Conservation (phyloP, 306 rosid genomes). For the Quercus rubra region DNA sequence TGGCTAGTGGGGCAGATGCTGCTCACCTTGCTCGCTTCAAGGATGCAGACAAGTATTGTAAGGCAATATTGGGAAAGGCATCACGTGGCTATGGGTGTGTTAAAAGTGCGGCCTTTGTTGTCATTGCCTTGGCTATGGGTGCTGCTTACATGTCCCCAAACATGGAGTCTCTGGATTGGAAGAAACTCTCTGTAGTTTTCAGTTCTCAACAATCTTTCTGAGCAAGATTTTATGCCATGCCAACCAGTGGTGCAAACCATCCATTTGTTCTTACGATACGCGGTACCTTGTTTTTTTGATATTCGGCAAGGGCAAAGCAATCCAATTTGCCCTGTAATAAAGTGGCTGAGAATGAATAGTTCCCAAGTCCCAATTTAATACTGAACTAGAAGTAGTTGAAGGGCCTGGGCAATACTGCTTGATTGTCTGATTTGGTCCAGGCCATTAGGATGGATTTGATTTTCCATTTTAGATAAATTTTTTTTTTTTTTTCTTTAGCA, state of each 20-base stretch:
- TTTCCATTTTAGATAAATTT: background rate
- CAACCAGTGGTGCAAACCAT: constrained; percentile 32
- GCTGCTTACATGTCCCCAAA: constrained; percentile 56
- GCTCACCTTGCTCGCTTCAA: constrained; percentile 42
- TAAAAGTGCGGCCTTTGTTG: constrained; percentile 48
- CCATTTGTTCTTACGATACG: constrained; percentile 18
- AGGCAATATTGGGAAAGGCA: constrained; percentile 50
- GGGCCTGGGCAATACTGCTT: constrained; percentile 27
- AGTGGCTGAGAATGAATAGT: constrained; percentile 34
- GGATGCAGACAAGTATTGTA: constrained; percentile 75
- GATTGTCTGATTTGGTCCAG: constrained; percentile 40
- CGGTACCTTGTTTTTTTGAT: background rate
- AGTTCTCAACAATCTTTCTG: constrained; percentile 42
- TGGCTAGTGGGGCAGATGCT: constrained; percentile 47
- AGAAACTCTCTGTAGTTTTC: constrained; percentile 51
- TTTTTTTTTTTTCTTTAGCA: background rate
- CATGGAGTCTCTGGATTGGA: constrained; percentile 52
- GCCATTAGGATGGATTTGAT: constrained; percentile 36
- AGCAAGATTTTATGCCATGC: constrained; percentile 30
- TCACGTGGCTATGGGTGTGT: constrained; percentile 62
- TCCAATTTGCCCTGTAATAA: constrained; percentile 34
- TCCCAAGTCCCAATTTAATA: constrained; percentile 24
- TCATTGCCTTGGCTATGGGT: constrained; percentile 58
- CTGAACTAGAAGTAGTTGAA: constrained; percentile 37
- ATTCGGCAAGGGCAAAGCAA: constrained; percentile 25